Percentiles rank a stretch among this genome's conserved stretches.
Conservation (phyloP, 148 eudicot genomes). For the Rhododendron kiyosumense region DNA sequence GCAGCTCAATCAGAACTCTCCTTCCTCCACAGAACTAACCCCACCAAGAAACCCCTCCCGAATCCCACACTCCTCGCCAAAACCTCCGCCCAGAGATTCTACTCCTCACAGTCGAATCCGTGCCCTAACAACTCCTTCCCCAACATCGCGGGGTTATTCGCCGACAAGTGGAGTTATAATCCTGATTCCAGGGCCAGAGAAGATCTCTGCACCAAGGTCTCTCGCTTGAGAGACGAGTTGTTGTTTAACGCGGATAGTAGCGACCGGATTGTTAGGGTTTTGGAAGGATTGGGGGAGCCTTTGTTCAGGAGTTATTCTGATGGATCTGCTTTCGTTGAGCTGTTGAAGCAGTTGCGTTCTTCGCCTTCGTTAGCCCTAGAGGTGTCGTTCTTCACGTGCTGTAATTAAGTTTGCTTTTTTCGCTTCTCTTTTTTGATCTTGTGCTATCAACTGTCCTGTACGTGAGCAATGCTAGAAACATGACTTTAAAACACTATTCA, state of each 20-base stretch:
- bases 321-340: constrained; percentile 63
- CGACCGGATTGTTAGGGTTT: constrained; percentile 21
- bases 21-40: constrained; percentile 8
- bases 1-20: constrained; percentile 11
- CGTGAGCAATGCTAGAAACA: not conserved
- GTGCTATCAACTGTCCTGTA: not conserved
- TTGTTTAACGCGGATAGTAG: constrained; percentile 15
- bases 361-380: constrained; percentile 39
- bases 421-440: not conserved
- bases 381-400: constrained; percentile 23
- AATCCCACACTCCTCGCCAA: not conserved
- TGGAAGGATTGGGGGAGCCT: constrained; percentile 41
- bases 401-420: not conserved
- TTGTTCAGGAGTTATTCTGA: constrained; percentile 33
- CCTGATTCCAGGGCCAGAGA: not conserved
- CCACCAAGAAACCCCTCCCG: constrained; percentile 1
- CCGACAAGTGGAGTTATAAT: constrained; percentile 10
- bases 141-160: constrained; percentile 9
- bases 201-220: constrained; percentile 23
- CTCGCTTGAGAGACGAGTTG: constrained; percentile 42
- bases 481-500: too few species aligned
- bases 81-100: not conserved
- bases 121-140: not conserved
- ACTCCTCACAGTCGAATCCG: not conserved
- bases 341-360: constrained; percentile 40